Evolutionary conservation across 2,329 filamentous ascomycete genomes (phyloP).

Genomic region (Colletotrichum somersetense): DNA sequence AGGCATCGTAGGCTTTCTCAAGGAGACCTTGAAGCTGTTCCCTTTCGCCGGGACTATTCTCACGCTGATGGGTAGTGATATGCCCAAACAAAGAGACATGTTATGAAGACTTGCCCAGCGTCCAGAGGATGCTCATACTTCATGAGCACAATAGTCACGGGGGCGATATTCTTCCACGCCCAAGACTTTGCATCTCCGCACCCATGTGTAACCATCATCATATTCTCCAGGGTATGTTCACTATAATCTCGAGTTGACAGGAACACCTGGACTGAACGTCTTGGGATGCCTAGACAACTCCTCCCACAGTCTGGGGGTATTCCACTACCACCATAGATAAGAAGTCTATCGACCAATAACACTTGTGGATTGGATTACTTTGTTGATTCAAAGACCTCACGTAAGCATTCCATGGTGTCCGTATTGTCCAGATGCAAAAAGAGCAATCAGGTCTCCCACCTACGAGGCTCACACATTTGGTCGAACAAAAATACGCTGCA

Average conservation of each 20-base stretch:
- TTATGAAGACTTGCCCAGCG: too few relatives aligned
- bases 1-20: not conserved
- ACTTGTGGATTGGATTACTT: too few relatives aligned
- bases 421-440: not conserved
- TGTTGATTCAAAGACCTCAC: not conserved
- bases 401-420: not conserved
- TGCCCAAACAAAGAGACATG: not conserved
- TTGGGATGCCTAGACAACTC: not conserved
- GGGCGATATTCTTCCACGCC: not conserved
- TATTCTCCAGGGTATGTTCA: not conserved
- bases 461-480: not conserved
- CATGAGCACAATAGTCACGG: too few relatives aligned
- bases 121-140: too few relatives aligned
- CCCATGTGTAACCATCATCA: not conserved
- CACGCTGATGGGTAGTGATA: not conserved
- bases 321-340: not conserved
- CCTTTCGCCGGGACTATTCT: not conserved
- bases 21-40: not conserved
- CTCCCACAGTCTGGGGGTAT: too few relatives aligned
- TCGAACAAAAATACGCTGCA: not conserved
- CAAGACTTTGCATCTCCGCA: not conserved
- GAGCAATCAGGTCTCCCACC: not conserved
- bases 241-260: not conserved
- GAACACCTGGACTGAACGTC: not conserved
- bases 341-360: not conserved